Evolutionary conservation across 208 protist species (phyloP).

Genomic region (Leishmania guyanensis): DNA sequence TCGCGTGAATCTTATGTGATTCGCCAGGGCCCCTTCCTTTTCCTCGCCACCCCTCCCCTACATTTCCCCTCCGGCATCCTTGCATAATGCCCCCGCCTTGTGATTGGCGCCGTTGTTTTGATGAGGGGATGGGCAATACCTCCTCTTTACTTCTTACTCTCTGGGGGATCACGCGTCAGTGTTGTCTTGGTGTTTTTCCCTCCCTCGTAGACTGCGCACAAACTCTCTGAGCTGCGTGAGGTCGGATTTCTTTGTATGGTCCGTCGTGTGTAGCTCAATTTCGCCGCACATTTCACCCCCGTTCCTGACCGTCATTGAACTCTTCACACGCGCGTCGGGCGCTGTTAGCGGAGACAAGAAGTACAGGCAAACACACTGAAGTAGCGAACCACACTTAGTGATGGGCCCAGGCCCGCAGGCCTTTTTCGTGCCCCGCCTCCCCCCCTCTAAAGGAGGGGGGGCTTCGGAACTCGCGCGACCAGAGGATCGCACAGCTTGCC

Average conservation of each 20-base stretch:
- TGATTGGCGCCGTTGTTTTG: background rate
- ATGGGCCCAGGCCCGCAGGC: too few relatives aligned
- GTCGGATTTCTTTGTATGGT: background rate
- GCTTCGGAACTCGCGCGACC: background rate
- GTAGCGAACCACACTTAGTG: too few relatives aligned
- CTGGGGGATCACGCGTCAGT: background rate
- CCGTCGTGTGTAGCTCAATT: too few relatives aligned
- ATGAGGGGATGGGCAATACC: background rate
- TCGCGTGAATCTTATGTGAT: background rate
- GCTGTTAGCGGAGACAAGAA: background rate
- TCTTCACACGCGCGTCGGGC: background rate
- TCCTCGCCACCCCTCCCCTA: background rate
- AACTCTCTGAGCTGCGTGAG: background rate
- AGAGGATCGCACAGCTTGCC: background rate
- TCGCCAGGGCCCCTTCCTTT: background rate
- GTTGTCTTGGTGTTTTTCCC: background rate
- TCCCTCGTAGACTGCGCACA: background rate
- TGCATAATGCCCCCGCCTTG: background rate
- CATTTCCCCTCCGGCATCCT: background rate
- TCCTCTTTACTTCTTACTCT: background rate
- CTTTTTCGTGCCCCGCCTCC: background rate
- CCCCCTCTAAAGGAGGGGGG: background rate
- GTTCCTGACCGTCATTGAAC: too few relatives aligned
- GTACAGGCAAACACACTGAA: background rate
- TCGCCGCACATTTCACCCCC: background rate